Evolutionary conservation across 2,329 filamentous ascomycete species (phyloP), one percentile per base, ranked within the genome.

Genomic region (Cercospora beticola): DNA sequence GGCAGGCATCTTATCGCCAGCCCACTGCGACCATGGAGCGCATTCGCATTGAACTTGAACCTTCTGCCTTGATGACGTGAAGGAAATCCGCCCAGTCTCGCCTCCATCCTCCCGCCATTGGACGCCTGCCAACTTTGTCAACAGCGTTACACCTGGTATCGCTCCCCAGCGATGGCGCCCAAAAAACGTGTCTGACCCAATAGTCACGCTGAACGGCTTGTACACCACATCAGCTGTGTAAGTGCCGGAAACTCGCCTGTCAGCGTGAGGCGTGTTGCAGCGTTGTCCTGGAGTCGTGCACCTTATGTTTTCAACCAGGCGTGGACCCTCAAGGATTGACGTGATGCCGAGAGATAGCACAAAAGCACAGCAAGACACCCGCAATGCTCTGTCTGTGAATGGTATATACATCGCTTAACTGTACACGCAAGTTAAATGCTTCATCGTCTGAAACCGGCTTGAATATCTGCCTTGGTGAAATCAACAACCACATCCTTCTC

Each of bases 401-500:
- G 18, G 43, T 52, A 52, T 52, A 23, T 52, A 23, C 46, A 23
- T 12, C 21, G 46, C 46, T 52, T 49, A 49, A 9, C 14, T 21
- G 46, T 21, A 52, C 46, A 52, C 46, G n/a, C 46, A 23, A 12
- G 36, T 23, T 33, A 61, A 36, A 30, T 36, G 31, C 26, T 28
- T 23, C 43, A 18, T 73, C 69, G 77, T 68, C 75, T 73, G 67
- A 80, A 80, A 36, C 75, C 76, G 57, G 71, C 75, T 67, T 72
- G 71, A 8, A 80, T 75, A 73, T 80, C 79, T 31, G 76, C 76
- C 72, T 70, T 80, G 58, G 65, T 66, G 70, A 79, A 78, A 21
- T 77, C 77, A 23, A 83, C 76, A 68, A 82, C 81, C 49, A 83
- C 80, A 63, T 79, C 79, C 66, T 82, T 83, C 71, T 80, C 79